Evolutionary conservation across 345 rosid species (phyloP), one percentile per base, ranked within the genome.

Genomic region (Lumnitzera racemosa): DNA sequence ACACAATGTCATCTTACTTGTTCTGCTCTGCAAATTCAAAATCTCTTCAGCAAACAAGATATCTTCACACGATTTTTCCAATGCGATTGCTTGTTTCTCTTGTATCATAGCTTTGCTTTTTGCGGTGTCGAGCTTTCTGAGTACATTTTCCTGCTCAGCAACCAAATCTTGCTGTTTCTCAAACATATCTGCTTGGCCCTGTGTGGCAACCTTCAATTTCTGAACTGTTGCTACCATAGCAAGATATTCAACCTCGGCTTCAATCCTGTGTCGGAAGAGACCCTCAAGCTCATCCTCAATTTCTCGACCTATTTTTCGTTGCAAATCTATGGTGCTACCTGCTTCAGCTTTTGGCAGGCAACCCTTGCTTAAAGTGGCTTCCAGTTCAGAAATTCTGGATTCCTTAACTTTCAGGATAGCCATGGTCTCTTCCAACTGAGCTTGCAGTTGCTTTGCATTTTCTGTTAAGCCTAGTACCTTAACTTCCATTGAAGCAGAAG

Each of bases 181-280:
- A 46, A 66, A 49, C 15, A 79, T 61, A 47, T 61, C 62, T 57
- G 70, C 51, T 65, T 49, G 64, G 66, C 68, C 65, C 5, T 70
- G 74, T n/a, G 57, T 55, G 31, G 71, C 72, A 36, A 59, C 72
- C 71, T 57, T 81, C 67, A 80, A 63, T 64, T 73, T 72, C 58
- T 62, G 75, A 52, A 83, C 56, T 24, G 81, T 72, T 63, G 70
- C 74, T 14, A 65, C 59, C 62, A 84, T 71, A 56, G 78, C 70
- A 41, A 90, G 65, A 79, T 75, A 77, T 71, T 81, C 89, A 7
- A 94, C 66, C 80, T 94, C 97, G 50, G 88, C 87, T 72, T 86
- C 88, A 3, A 90, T 78, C 84, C 82, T 90, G 69, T 80, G 85
- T 79, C 56, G 75, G 72, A 86, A 88, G 24, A 84, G 74, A 47